phyloP scores from a whole-genome alignment of 2,329 filamentous ascomycete species.

The Talaromyces amestolkiae region DNA sequence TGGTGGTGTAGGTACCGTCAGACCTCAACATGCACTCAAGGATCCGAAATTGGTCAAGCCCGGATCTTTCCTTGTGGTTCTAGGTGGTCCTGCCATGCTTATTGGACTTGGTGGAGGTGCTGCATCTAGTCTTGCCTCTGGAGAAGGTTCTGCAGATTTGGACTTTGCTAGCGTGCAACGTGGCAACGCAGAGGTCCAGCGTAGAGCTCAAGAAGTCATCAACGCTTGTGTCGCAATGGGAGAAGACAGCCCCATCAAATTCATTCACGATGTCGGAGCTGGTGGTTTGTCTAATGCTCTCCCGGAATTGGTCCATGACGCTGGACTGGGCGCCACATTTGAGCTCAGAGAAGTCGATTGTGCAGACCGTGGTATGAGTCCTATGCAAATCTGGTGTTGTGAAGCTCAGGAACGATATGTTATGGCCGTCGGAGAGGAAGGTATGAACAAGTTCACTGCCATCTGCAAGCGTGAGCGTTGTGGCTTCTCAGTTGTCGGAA shows the following conservation, averaged over 20 bases:
- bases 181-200: constrained; percentile 94
- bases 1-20: constrained; percentile 87
- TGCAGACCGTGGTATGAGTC: constrained; percentile 87
- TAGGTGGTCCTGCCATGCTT: constrained; percentile 95
- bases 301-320: constrained; percentile 87
- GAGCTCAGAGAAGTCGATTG: constrained; percentile 93
- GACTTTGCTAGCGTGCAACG: constrained; percentile 97
- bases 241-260: constrained; percentile 81
- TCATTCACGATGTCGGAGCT: constrained; percentile 97
- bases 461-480: constrained; percentile 80
- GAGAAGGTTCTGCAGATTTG: constrained; percentile 83
- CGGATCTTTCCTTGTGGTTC: constrained; percentile 86
- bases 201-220: constrained; percentile 96
- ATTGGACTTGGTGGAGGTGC: constrained; percentile 95
- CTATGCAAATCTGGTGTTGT: constrained; percentile 96
- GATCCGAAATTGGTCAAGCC: constrained; percentile 72
- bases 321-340: constrained; percentile 84
- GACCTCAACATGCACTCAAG: constrained; percentile 89
- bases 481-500: constrained; percentile 87
- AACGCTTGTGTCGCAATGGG: constrained; percentile 87
- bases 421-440: constrained; percentile 76
- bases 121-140: constrained; percentile 84
- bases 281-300: constrained; percentile 83
- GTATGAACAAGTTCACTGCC: constrained; percentile 69
- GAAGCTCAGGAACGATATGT: constrained; percentile 97